A percentile compares a stretch with the other conserved stretches of the same genome.
These are phyloP conservation scores for Afroboletus lepidellus DNA, from an alignment of 1,284 basidiomycete genomes.

Conservation along the genomic window DNA sequence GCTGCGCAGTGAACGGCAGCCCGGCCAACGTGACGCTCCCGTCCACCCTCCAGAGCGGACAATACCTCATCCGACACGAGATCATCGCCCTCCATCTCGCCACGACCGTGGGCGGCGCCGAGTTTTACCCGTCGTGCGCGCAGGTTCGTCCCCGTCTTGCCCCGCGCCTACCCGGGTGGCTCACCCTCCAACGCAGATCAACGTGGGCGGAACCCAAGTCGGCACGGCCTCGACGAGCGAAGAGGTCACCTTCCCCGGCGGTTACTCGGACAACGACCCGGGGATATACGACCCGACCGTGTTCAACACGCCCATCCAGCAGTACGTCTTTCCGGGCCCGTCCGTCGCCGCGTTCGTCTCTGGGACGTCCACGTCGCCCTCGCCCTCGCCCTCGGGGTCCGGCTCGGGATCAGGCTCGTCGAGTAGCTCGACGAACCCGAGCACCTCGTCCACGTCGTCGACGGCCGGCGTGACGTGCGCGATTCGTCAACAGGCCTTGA, in stretches of 20 bases:
- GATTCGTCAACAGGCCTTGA: conserved; percentile 25
- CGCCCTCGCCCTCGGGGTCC: conserved; percentile 9
- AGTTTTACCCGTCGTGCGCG: conserved; percentile 56
- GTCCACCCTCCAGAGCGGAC: conserved; percentile 40
- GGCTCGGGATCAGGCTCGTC: background rate
- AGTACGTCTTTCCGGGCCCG: conserved; percentile 52
- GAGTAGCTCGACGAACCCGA: background rate
- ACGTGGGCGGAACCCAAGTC: conserved; percentile 49
- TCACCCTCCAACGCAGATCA: conserved; percentile 31
- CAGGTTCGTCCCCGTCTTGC: conserved; percentile 34
- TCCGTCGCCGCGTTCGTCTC: conserved; percentile 43
- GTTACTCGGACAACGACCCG: conserved; percentile 60
- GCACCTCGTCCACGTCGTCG: conserved; percentile 9
- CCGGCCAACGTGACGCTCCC: conserved; percentile 44
- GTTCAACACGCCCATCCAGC: conserved; percentile 35
- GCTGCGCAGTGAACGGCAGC: conserved; percentile 29
- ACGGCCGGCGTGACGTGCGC: conserved; percentile 10
- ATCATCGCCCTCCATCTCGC: conserved; percentile 52
- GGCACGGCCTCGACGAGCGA: conserved; percentile 43
- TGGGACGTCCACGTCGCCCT: conserved; percentile 8
- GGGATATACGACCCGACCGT: conserved; percentile 53
- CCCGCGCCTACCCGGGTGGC: background rate
- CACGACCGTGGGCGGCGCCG: conserved; percentile 42
- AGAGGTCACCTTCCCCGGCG: conserved; percentile 65
- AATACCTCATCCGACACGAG: conserved; percentile 54